These are phyloP conservation scores for Plectranthus barbatus DNA, from an alignment of 257 asterid species.

Conservation along the genomic window DNA sequence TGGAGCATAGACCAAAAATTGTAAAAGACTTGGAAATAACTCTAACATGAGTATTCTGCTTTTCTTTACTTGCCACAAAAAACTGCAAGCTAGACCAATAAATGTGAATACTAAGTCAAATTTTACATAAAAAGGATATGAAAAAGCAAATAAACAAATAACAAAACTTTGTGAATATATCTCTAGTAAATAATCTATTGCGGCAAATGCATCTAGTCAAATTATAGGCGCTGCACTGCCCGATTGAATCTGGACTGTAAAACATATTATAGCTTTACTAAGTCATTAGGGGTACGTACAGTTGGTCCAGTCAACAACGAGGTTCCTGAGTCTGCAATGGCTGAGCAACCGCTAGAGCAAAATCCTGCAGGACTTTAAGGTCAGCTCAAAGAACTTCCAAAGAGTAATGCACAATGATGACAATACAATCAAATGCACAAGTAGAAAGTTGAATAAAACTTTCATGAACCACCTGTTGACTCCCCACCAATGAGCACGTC, in stretches of 20 bases:
- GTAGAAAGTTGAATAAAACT: neutral
- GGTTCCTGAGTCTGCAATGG: constrained; percentile 93
- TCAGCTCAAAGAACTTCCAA: constrained; percentile 9
- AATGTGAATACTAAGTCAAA: too few relatives aligned
- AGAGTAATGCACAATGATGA: neutral
- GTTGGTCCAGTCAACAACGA: constrained; percentile 93
- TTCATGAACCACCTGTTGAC: constrained; percentile 51
- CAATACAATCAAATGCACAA: neutral
- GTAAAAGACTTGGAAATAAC: neutral
- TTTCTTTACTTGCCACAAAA: neutral
- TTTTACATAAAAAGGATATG: too few relatives aligned
- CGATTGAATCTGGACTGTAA: neutral
- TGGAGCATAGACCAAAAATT: neutral
- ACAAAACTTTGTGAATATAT: neutral
- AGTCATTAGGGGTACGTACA: constrained; percentile 36
- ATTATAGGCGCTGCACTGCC: neutral
- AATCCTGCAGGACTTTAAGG: constrained; percentile 37
- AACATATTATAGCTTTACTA: neutral
- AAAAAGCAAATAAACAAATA: too few relatives aligned
- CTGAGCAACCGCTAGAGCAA: constrained; percentile 75
- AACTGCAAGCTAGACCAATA: neutral
- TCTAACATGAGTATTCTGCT: neutral
- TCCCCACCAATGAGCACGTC: constrained; percentile 69
- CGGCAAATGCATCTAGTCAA: neutral
- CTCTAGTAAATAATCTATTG: neutral